Evolutionary conservation across 176 grass and related monocot genomes (phyloP), one percentile per base, ranked within the genome.

Genomic region (Typha latifolia): DNA sequence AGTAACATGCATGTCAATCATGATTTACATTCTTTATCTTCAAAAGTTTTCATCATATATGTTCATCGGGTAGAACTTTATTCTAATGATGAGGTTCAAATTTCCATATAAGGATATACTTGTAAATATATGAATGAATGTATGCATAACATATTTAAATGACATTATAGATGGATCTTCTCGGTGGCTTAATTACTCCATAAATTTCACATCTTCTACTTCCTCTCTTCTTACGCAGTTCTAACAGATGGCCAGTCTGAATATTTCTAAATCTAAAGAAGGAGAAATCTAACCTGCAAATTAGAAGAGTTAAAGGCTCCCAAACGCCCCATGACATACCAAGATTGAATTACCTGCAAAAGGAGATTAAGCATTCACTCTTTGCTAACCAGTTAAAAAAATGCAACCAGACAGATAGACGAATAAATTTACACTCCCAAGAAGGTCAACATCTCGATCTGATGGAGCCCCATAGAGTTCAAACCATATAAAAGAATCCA

Each of bases 321-420:
- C 70, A 91, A 69, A 10, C 92, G 90, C 76, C 92, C 92, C 87
- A 96, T 86, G 66, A 91, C 92, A 67, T 96, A 91, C 92, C 88
- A 96, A 77, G 92, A 84, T 32, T 96, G 88, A 75, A 96, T 86
- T 23, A 85, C 85, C 92, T 96, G 82, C 61, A 67, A 43, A 43
- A 43, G 37, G 37, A 43, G 37, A 43, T 10, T 43, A 43, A 43
- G 37, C 9, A 43, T 10, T 43, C 27, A 1, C 37, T 43, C 37
- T 43, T 10, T 43, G 37, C 37, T 10, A 43, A 43, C 37, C 37
- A 43, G 37, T 43, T 9, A 1, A 10, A 43, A 43, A 10, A 43
- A 43, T 43, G 5, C 5, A 43, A 43, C 9, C 23, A 48, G 66
- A 80, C 27, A 61, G 10, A n/a, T 2, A 77, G 49, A 13, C 43